Percentiles rank a stretch among this genome's conserved stretches.
Conservation (phyloP, 495 filamentous ascomycete genomes). For the Penicillium diatomitis region DNA sequence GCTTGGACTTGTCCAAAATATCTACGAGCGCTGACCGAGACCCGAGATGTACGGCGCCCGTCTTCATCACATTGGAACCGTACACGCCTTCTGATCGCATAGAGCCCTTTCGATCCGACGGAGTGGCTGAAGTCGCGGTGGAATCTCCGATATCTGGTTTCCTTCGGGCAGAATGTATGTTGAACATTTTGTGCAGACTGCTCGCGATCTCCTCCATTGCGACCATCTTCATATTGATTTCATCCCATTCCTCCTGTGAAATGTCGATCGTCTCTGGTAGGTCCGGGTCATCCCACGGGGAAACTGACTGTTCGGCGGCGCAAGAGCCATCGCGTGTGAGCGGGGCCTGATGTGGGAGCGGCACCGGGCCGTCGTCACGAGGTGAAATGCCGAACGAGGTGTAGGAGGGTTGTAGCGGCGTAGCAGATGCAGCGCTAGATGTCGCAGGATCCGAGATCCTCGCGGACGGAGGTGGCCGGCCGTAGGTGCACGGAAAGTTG, state of each 20-base stretch:
- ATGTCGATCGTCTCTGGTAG: slow-evolving; percentile 27
- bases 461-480: slow-evolving; percentile 46
- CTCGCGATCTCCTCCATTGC: slow-evolving; percentile 37
- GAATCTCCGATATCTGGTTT: neutral
- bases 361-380: slow-evolving; percentile 1
- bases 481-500: slow-evolving; percentile 62
- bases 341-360: neutral
- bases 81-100: slow-evolving; percentile 37
- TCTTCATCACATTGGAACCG: slow-evolving; percentile 33
- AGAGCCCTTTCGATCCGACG: slow-evolving; percentile 10
- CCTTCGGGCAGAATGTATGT: slow-evolving; percentile 20
- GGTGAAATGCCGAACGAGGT: slow-evolving; percentile 7
- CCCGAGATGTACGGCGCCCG: slow-evolving; percentile 48
- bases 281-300: slow-evolving; percentile 14
- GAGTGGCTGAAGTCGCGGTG: slow-evolving; percentile 9
- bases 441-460: slow-evolving; percentile 8
- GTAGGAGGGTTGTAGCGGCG: slow-evolving; percentile 12
- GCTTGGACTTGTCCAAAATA: slow-evolving; percentile 34
- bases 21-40: slow-evolving; percentile 46
- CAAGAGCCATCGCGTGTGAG: slow-evolving; percentile 8
- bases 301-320: slow-evolving; percentile 3
- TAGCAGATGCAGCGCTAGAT: slow-evolving; percentile 10
- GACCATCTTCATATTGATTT: slow-evolving; percentile 36
- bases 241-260: slow-evolving; percentile 36
- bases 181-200: slow-evolving; percentile 29